Evolutionary conservation across 2,329 filamentous ascomycete genomes (phyloP).

Genomic region (Camillea tinctor): DNA sequence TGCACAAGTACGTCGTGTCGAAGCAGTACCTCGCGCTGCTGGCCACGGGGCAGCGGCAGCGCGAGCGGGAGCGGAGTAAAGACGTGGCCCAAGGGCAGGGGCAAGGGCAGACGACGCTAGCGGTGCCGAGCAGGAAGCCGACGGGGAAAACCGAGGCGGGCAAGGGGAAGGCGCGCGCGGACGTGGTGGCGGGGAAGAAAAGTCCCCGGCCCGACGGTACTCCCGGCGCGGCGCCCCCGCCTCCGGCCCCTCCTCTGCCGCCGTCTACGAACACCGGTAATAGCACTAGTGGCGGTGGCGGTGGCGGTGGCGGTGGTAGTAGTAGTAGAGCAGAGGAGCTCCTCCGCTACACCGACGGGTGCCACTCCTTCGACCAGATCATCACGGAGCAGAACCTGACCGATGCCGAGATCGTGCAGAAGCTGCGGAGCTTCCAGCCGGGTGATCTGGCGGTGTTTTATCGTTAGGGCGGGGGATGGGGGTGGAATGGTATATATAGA

Average conservation of each 20-base stretch:
- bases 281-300: conserved; percentile 1
- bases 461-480: conserved; percentile 32
- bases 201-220: too few species aligned
- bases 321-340: conserved; percentile 37
- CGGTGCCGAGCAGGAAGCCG: too few species aligned
- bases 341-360: conserved; percentile 69
- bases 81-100: conserved; percentile 23
- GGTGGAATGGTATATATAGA: conserved; percentile 1
- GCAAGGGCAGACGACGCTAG: conserved; percentile 17
- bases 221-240: too few species aligned
- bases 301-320: conserved; percentile 22
- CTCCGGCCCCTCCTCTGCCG: background rate
- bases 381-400: conserved; percentile 72
- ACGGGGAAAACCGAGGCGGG: background rate
- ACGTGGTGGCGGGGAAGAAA: conserved; percentile 7
- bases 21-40: conserved; percentile 59
- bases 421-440: conserved; percentile 57
- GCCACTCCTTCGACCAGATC: conserved; percentile 78
- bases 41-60: conserved; percentile 51
- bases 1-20: conserved; percentile 84
- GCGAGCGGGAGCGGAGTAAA: conserved; percentile 21
- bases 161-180: conserved; percentile 12
- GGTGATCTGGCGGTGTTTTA: conserved; percentile 57
- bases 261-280: background rate
- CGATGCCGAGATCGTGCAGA: conserved; percentile 68